Percentiles rank a stretch among this genome's conserved stretches.
Conservation (phyloP, 2,329 filamentous ascomycete genomes). For the Aspergillus udagawae region DNA sequence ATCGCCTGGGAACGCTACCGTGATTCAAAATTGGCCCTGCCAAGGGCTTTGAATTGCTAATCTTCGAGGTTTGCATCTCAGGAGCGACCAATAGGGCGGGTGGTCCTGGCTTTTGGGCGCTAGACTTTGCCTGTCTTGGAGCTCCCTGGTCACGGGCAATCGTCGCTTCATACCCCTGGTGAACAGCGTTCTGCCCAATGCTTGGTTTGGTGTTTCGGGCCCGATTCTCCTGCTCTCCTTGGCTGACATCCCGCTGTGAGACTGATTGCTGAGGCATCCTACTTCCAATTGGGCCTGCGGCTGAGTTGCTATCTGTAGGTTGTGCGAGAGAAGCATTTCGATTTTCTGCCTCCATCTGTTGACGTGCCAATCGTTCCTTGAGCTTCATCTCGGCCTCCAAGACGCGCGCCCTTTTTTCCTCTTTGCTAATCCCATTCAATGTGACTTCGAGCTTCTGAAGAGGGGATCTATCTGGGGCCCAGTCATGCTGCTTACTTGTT, state of each 20-base stretch:
- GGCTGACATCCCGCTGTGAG: background rate
- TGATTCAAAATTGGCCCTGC: constrained; percentile 6
- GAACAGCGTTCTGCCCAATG: background rate
- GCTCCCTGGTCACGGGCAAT: background rate
- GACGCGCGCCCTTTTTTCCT: constrained; percentile 83
- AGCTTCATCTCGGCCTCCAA: constrained; percentile 75
- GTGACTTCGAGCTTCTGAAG: constrained; percentile 90
- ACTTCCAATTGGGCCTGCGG: background rate
- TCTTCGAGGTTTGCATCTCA: constrained; percentile 17
- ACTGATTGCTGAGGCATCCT: background rate
- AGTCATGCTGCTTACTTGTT: constrained; percentile 39
- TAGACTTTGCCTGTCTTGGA: background rate
- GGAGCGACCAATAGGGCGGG: constrained; percentile 18
- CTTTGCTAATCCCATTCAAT: constrained; percentile 88
- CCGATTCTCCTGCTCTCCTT: background rate
- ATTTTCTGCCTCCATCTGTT: constrained; percentile 12
- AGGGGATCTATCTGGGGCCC: constrained; percentile 80
- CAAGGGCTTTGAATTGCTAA: constrained; percentile 9
- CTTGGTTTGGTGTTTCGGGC: background rate
- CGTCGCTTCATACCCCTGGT: background rate
- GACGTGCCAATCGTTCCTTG: constrained; percentile 50
- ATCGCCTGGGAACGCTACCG: constrained; percentile 21
- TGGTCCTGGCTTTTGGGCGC: constrained; percentile 6
- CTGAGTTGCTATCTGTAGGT: background rate
- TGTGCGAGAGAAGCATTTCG: constrained; percentile 1